Evolutionary conservation across 2,329 filamentous ascomycete genomes (phyloP).

Genomic region (Byssochlamys sp.): DNA sequence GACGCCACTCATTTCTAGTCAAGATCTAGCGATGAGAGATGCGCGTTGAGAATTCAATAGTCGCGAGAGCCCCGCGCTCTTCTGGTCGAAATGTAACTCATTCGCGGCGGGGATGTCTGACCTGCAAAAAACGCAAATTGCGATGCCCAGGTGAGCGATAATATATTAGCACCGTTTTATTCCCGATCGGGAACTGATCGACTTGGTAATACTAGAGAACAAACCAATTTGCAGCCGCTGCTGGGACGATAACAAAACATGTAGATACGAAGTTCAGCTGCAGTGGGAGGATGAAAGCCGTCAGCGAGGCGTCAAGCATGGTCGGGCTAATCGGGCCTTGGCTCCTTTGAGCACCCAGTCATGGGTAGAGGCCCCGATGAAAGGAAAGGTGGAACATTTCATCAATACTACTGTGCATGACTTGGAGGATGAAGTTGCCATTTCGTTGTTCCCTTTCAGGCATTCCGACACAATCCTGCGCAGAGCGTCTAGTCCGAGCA

Average conservation of each 20-base stretch:
- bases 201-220: conserved; percentile 3
- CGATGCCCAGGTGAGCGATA: conserved; percentile 7
- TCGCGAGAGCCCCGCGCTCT: background rate
- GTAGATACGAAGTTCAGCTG: conserved; percentile 5
- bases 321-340: conserved; percentile 3
- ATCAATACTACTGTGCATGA: conserved; percentile 6
- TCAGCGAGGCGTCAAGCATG: conserved; percentile 8
- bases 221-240: conserved; percentile 4
- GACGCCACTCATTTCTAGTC: background rate
- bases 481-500: background rate
- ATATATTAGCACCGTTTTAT: background rate
- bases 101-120: conserved; percentile 7
- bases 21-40: background rate
- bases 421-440: conserved; percentile 2
- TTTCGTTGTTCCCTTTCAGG: background rate
- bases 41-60: background rate
- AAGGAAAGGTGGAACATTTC: conserved; percentile 2
- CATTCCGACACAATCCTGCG: no score
- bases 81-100: conserved; percentile 9
- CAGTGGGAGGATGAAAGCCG: conserved; percentile 9
- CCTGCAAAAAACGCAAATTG: conserved; percentile 8
- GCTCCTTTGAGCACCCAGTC: background rate
- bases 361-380: background rate
- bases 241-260: conserved; percentile 4
- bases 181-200: conserved; percentile 1